A percentile compares a stretch with the other conserved stretches of the same genome.
These are phyloP conservation scores for Poa pratensis DNA, from an alignment of 176 grass and related monocot species.

Conservation along the genomic window DNA sequence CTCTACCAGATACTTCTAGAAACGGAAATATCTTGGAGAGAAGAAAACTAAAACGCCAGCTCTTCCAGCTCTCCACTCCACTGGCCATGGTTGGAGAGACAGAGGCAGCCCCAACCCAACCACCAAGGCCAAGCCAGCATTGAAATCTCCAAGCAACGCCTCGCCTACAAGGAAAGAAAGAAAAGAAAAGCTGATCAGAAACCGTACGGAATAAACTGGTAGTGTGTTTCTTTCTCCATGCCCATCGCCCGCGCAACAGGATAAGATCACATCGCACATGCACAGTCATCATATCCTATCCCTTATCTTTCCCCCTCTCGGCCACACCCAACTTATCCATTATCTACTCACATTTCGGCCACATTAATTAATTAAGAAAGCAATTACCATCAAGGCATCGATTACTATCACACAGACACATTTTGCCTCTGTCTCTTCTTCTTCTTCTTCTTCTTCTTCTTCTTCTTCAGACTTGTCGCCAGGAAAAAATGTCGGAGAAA, in stretches of 20 bases:
- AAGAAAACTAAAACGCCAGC: neutral
- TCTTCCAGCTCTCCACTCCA: conserved; percentile 39
- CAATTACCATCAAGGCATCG: conserved; percentile 11
- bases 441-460: conserved; percentile 12
- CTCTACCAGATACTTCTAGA: neutral
- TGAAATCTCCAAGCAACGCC: conserved; percentile 49
- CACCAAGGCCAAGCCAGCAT: conserved; percentile 29
- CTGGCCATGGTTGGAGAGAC: conserved; percentile 42
- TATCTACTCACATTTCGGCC: conserved; percentile 26
- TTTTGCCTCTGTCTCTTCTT: neutral
- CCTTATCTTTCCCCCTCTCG: neutral
- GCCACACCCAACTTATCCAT: conserved; percentile 31
- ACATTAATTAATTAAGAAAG: neutral
- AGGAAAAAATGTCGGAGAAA: neutral
- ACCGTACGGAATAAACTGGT: conserved; percentile 37
- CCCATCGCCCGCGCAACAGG: conserved; percentile 14
- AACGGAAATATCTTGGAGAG: neutral
- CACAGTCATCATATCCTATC: conserved; percentile 36
- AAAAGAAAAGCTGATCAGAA: conserved; percentile 24
- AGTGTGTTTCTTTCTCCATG: too few relatives aligned
- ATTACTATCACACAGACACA: conserved; percentile 1
- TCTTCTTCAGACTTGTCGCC: conserved; percentile 18
- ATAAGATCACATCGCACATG: conserved; percentile 62
- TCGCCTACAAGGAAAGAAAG: conserved; percentile 29
- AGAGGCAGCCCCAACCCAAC: conserved; percentile 30